Evolutionary conservation across 2,329 filamentous ascomycete genomes (phyloP).

Genomic region (Rutstroemia sp.): DNA sequence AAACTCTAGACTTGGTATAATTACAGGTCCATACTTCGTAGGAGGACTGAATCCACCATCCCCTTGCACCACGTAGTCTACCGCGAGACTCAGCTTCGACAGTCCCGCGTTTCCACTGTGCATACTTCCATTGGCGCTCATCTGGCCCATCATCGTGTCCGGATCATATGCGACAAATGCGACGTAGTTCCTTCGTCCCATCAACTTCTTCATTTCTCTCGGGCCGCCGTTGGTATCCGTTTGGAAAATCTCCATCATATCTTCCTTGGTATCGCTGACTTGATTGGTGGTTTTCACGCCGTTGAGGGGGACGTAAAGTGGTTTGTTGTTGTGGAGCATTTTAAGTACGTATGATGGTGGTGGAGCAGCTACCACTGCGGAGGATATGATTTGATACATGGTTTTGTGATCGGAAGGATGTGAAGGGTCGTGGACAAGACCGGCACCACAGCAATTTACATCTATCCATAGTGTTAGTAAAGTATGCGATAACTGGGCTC

Average conservation of each 20-base stretch:
- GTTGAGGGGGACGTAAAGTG: conserved; percentile 85
- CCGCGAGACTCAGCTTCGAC: conserved; percentile 73
- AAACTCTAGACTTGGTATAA: conserved; percentile 80
- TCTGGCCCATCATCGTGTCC: conserved; percentile 43
- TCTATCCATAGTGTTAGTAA: conserved; percentile 37
- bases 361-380: conserved; percentile 84
- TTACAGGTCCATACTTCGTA: conserved; percentile 94
- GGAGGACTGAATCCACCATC: conserved; percentile 74
- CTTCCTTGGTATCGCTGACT: conserved; percentile 89
- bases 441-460: conserved; percentile 86
- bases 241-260: conserved; percentile 99
- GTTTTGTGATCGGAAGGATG: conserved; percentile 94
- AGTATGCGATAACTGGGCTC: background rate
- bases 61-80: conserved; percentile 95
- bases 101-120: conserved; percentile 37
- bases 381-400: conserved; percentile 97
- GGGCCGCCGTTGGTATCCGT: conserved; percentile 79
- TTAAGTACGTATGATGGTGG: conserved; percentile 81
- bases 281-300: conserved; percentile 70
- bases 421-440: conserved; percentile 86
- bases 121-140: conserved; percentile 24
- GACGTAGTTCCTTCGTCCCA: conserved; percentile 88
- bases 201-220: conserved; percentile 82
- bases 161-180: conserved; percentile 93
- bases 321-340: conserved; percentile 90